Percentiles rank a stretch among this genome's conserved stretches.
Conservation (phyloP, 139 green algal genomes). For the Volvox africanus region DNA sequence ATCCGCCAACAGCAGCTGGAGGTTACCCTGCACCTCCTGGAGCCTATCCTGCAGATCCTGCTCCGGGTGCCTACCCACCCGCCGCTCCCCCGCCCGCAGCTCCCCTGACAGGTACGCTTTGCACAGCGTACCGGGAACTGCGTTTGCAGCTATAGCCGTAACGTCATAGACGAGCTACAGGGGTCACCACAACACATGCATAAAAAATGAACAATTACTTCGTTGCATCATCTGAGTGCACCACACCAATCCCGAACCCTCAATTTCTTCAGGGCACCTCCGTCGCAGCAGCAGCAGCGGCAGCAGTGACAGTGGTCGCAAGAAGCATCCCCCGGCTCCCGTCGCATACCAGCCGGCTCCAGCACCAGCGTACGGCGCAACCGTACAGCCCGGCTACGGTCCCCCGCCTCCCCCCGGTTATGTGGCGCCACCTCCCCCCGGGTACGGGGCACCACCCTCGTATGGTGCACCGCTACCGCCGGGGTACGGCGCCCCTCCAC, state of each 20-base stretch:
- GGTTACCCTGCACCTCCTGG: background rate
- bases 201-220: too few relatives aligned
- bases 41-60: background rate
- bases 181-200: too few relatives aligned
- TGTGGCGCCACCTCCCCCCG: background rate
- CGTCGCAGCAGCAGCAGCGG: background rate
- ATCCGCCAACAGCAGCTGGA: background rate
- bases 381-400: background rate
- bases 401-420: background rate
- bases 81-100: background rate
- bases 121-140: too few relatives aligned
- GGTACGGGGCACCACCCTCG: constrained; percentile 8
- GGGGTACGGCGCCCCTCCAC: constrained; percentile 11
- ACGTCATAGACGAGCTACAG: too few relatives aligned
- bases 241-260: too few relatives aligned
- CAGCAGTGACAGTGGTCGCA: background rate
- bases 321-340: background rate
- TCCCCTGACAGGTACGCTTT: background rate
- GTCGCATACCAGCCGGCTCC: background rate
- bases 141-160: too few relatives aligned
- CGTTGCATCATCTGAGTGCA: too few relatives aligned
- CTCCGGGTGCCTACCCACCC: background rate
- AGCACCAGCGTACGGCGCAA: background rate
- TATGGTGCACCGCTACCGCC: constrained; percentile 20
- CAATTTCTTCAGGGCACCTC: background rate